Conservation (phyloP, 2,329 filamentous ascomycete genomes). For the Plenodomus lindquistii region DNA sequence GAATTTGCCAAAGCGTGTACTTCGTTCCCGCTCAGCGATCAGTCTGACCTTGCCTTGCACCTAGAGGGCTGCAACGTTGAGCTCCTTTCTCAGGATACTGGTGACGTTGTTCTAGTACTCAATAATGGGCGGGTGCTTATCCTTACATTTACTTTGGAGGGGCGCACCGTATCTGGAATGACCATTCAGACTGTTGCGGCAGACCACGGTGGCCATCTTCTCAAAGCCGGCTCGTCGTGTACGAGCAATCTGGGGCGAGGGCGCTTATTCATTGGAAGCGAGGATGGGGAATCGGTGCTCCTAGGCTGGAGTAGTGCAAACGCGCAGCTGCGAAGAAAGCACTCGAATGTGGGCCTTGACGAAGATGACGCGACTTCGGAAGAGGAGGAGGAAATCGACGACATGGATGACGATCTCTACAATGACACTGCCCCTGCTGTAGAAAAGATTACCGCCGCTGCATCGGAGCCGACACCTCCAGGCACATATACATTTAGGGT, state of each 20-base stretch:
- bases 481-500: slow-evolving; percentile 74
- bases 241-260: slow-evolving; percentile 69
- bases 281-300: slow-evolving; percentile 78
- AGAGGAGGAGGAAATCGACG: slow-evolving; percentile 61
- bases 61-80: slow-evolving; percentile 82
- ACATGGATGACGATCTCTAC: slow-evolving; percentile 66
- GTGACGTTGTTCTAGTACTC: slow-evolving; percentile 83
- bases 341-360: slow-evolving; percentile 64
- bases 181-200: slow-evolving; percentile 67
- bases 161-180: slow-evolving; percentile 86
- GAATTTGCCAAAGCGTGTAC: slow-evolving; percentile 83
- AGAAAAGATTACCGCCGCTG: slow-evolving; percentile 44
- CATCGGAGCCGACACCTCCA: slow-evolving; percentile 52
- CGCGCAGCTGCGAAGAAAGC: slow-evolving; percentile 61
- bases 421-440: slow-evolving; percentile 58
- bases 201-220: slow-evolving; percentile 65
- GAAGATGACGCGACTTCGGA: slow-evolving; percentile 47
- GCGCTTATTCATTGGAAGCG: slow-evolving; percentile 81
- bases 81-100: slow-evolving; percentile 72
- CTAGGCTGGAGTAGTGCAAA: slow-evolving; percentile 75
- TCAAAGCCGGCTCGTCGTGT: slow-evolving; percentile 69
- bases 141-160: slow-evolving; percentile 83
- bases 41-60: slow-evolving; percentile 76
- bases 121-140: slow-evolving; percentile 74
- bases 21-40: slow-evolving; percentile 82